Base-by-base conservation (phyloP, 2,329 filamentous ascomycete species). In the Sphaerulina musiva region DNA sequence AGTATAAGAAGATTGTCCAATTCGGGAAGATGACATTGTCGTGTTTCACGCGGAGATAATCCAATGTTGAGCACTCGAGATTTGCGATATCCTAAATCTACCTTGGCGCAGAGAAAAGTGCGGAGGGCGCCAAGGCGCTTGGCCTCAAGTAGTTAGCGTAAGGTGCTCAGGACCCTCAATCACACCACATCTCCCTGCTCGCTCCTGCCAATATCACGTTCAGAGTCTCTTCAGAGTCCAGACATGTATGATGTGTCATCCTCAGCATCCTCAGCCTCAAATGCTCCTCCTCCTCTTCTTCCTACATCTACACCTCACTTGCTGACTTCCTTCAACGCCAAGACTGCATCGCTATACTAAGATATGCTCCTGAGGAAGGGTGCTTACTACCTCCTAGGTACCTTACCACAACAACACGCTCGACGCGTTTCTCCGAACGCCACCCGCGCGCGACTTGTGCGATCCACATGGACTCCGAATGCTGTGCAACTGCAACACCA, bases 401-500 rank as follows among this genome's bases (percentile, higher is more conserved):
- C 14, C 14, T 17, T 17, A 17, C 20, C 20, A 20, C 20, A 20
- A 20, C 20, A 20, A 20, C 20, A 20, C 20, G 20, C 20, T 20
- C 12, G 10, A 38, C 34, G 34, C 10, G 34, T 6, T 11, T 11
- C 34, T 38, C 34, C 12, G 34, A 38, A n/a, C 34, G 34, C 34
- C 10, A 38, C 10, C 34, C 34, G 34, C 34, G 32, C 34, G 10
- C 34, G 31, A 32, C 39, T 41, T 44, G 14, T 8, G 36, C 17
- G 34, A 3, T 48, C 34, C 46, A 38, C 41, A 20, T 44, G 47
- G 36, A 23, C 45, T 31, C 20, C 39, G 39, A 34, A 34, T 44
- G 48, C 42, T 46, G 48, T 51, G 48, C 48, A 40, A 51, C 42
- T 32, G 41, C 41, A 31, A 38, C 32, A 38, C 45, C 31, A 20